Evolutionary conservation across 176 grass and related monocot species (phyloP), one percentile per base, ranked within the genome.

Genomic region (Pontederia paniculata): DNA sequence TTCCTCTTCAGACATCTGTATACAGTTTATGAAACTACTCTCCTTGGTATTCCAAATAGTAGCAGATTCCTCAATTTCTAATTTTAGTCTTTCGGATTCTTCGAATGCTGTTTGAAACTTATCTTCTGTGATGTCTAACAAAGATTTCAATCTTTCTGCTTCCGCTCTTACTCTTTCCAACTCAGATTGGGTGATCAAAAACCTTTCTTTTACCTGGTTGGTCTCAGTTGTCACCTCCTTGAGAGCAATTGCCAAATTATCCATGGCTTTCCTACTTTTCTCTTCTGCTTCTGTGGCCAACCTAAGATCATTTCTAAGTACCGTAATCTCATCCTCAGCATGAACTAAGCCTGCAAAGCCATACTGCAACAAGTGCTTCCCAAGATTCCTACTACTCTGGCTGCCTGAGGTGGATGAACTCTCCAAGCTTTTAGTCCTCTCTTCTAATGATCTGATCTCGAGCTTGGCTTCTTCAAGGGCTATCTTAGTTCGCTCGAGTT

Each of bases 241-340:
- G 47, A 98, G 77, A 9, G 79, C 65, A 62, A 91, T 70, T n/a
- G 80, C 93, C 44, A 98, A 88, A 47, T 90, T 80, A 84, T 91
- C 72, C 86, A 98, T 98, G 55, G 93, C 86, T 55, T 81, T 87
- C 80, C 75, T 84, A 60, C 74, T 86, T 44, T 98, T 98, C 61
- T 91, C 93, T 67, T 97, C 83, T 19, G 86, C 76, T 58, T 98
- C 83, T 4, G 74, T 23, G 23, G 82, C 82, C 54, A 83, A 74
- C 75, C 76, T 91, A 63, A 98, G 71, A 20, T 98, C 83, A 21
- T 60, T 58, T 63, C 79, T 82, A 48, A 98, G 67, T n/a, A 74
- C 64, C 54, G 41, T 63, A 18, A 70, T 75, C 55, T 81, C 83
- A 14, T 73, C 85, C 56, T 83, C 76, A 9, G 31, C 55, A 48